Evolutionary conservation across 495 filamentous ascomycete species (phyloP), one percentile per base, ranked within the genome.

Genomic region (Saxophila tyrrhenica): DNA sequence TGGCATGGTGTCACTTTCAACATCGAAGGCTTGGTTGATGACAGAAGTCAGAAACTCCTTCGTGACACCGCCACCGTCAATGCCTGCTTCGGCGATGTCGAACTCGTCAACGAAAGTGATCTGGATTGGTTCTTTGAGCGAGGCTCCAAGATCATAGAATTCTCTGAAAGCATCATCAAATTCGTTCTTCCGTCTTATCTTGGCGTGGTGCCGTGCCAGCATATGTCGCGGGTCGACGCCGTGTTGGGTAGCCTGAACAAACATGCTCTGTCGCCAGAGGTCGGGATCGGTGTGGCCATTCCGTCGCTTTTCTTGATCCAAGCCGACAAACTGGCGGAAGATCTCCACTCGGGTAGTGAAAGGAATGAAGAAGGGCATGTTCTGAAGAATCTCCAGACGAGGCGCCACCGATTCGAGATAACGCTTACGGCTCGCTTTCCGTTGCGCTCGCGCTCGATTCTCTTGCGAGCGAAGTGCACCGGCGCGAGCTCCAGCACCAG

Each of bases 341-440:
- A 97, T 91, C 62, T 94, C 83, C 9, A 99, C 92, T 38, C 92
- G 77, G 1, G 87, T 94, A 8, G 83, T 74, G 55, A 99, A 99
- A 0, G 92, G 92, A 50, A 97, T 94, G 60, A 91, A 86, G 62
- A 97, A 99, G 0, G 92, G 94, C 85, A 99, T 91, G 62, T 97
- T 90, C 45, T 88, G 82, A 25, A 99, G 70, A 15, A 99, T 87
- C 68, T 97, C 89, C 9, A 95, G 73, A 55, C 88, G 79, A 1
- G 94, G 90, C 1, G 84, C 85, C 32, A 94, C 81, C 21, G 81
- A 73, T 21, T 88, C 84, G 15, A 92, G 70, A 43, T 85, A 75
- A 55, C 84, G 80, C 47, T 81, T 76, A 7, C 82, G 73, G 15
- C 79, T 78, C 20, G 75, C 77, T 62, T 79, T 82, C 53, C 79